Base-by-base conservation (phyloP, 768 basidiomycete species). In the Xerocomellus intermedius region DNA sequence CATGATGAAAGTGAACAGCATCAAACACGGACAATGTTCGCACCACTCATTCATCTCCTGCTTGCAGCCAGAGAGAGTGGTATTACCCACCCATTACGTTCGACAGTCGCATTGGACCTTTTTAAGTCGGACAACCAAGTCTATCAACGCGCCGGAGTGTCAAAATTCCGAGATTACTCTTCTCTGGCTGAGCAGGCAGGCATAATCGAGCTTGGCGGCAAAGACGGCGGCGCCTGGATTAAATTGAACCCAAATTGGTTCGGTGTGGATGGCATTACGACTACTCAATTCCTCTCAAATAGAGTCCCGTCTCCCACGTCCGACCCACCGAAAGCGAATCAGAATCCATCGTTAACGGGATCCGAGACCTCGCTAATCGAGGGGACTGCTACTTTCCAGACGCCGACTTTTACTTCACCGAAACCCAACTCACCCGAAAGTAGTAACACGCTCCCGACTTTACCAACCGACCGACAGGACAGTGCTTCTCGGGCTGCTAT, bases 71-170 rank as follows among this genome's bases (percentile, higher is more conserved):
- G 61, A 33, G 55, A 57, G 16, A 70, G 66, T 8, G 78, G 78
- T 3, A 53, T 65, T 28, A 0, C 37, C 24, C 71, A 61, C n/a
- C 72, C 79, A 12, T 64, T 69, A 5, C 77, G 79, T n/a, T 75
- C 77, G 17, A 54, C 8, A 1, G 53, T 83, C 19, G 77, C 74
- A 5, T 0, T 60, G 12, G 69, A 71, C 16, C 64, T 83, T 3
- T 6, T 60, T n/a, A 42, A 61, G 35, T 33, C 17, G 19, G 71
- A 75, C 42, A 64, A 64, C 17, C 42, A 57, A 24, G 41, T 59
- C 28, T 73, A 73, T 50, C 37, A 41, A 42, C 65, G 60, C n/a
- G 68, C 42, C 0, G 71, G 73, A 5, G 70, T 61, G 52, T 51
- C 39, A 1, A 64, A 14, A 35, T 73, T 73, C 51, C 56, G 53